phyloP scores from a whole-genome alignment of 2,329 filamentous ascomycete genomes.

The Thermothelomyces thermophilus region DNA sequence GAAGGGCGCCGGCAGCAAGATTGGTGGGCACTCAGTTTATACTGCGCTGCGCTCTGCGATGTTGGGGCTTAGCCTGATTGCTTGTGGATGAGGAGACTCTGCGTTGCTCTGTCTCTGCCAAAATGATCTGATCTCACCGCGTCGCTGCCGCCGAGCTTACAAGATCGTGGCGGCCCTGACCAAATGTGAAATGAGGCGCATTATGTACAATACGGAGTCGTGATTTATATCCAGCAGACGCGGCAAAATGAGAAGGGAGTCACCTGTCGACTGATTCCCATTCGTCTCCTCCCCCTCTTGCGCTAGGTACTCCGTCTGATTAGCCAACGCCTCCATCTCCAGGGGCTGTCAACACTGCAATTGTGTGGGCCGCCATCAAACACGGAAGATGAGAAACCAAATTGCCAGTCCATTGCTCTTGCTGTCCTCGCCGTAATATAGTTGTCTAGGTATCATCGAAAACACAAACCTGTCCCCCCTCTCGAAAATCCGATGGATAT shows the following conservation, averaged over 20 bases:
- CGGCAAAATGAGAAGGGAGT: neutral
- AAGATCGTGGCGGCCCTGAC: no score
- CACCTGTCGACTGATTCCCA: no score
- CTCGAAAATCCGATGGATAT: neutral
- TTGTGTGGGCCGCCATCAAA: neutral
- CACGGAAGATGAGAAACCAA: neutral
- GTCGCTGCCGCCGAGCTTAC: no score
- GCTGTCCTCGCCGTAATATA: neutral
- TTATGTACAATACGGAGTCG: neutral
- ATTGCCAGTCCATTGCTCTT: neutral
- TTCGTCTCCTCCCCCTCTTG: no score
- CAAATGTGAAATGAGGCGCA: neutral
- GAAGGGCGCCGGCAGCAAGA: neutral
- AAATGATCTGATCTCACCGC: no score
- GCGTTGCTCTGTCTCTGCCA: no score
- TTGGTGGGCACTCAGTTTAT: neutral
- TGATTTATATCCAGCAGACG: no score
- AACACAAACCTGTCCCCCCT: neutral
- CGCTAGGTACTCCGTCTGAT: no score
- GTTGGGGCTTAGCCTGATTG: neutral
- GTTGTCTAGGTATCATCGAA: neutral
- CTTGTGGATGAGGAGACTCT: no score
- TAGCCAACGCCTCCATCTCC: no score
- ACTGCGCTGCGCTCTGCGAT: neutral
- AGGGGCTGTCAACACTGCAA: no score